Evolutionary conservation across 176 grass and related monocot genomes (phyloP).

Genomic region (Alopecurus myosuroides): DNA sequence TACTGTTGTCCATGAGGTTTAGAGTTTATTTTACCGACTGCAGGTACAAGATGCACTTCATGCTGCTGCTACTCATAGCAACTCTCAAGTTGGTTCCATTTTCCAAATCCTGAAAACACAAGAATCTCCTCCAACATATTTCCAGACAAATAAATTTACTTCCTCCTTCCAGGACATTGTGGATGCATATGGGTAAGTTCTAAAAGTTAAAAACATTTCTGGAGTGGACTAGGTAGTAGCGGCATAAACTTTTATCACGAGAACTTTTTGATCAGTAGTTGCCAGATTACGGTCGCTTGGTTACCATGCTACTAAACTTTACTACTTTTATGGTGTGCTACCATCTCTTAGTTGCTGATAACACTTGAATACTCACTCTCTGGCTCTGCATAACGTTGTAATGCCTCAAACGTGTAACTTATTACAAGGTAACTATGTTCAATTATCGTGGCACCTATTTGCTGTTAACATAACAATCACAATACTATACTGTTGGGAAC

Average conservation of each 20-base stretch:
- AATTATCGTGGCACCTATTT: too few species aligned
- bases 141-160: constrained; percentile 85
- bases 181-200: constrained; percentile 89
- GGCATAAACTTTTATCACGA: not conserved
- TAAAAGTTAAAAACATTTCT: not conserved
- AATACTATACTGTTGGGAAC: too few species aligned
- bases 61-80: constrained; percentile 65
- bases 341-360: too few species aligned
- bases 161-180: constrained; percentile 88
- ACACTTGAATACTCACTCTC: too few species aligned
- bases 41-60: constrained; percentile 82
- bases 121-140: constrained; percentile 92
- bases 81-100: constrained; percentile 88
- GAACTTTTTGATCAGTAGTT: not conserved
- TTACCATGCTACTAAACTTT: not conserved
- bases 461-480: too few species aligned
- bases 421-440: too few species aligned
- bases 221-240: not conserved
- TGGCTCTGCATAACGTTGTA: too few species aligned
- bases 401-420: too few species aligned
- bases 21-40: constrained; percentile 1
- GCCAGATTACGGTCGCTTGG: not conserved
- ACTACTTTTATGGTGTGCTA: too few species aligned
- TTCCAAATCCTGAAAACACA: constrained; percentile 85
- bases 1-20: not conserved